phyloP scores from a whole-genome alignment of 768 basidiomycete species.

The Lentinula aciculospora region DNA sequence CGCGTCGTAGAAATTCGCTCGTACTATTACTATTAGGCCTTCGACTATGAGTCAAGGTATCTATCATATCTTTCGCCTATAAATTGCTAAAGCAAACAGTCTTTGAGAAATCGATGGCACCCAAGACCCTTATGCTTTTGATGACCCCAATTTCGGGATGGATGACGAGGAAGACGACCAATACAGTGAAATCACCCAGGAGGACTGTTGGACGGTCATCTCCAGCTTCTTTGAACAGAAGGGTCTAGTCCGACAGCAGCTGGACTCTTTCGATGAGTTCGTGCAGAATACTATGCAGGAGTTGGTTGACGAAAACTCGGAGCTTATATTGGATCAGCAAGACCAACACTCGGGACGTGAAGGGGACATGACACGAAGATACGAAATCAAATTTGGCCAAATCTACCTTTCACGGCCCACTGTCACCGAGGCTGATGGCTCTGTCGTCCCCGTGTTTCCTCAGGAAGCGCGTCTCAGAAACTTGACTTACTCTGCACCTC shows the following conservation, averaged over 20 bases:
- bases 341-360: conserved; percentile 93
- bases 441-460: conserved; percentile 89
- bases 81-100: not conserved
- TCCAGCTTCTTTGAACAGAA: conserved; percentile 96
- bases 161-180: conserved; percentile 49
- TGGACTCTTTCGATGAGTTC: conserved; percentile 98
- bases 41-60: conserved; percentile 50
- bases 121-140: conserved; percentile 53
- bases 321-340: conserved; percentile 92
- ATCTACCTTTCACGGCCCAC: conserved; percentile 95
- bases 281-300: conserved; percentile 99
- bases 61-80: conserved; percentile 12
- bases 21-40: not conserved
- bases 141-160: conserved; percentile 52
- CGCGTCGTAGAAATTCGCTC: not conserved
- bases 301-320: conserved; percentile 93
- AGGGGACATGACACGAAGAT: conserved; percentile 77
- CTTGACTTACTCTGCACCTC: conserved; percentile 90
- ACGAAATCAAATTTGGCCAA: conserved; percentile 96
- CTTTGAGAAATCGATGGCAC: conserved; percentile 13
- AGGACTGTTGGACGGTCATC: conserved; percentile 95
- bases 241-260: conserved; percentile 95
- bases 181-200: conserved; percentile 83
- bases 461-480: conserved; percentile 95
- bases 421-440: conserved; percentile 92